phyloP scores from a whole-genome alignment of 441 rosid species.

The Populus hybrid region DNA sequence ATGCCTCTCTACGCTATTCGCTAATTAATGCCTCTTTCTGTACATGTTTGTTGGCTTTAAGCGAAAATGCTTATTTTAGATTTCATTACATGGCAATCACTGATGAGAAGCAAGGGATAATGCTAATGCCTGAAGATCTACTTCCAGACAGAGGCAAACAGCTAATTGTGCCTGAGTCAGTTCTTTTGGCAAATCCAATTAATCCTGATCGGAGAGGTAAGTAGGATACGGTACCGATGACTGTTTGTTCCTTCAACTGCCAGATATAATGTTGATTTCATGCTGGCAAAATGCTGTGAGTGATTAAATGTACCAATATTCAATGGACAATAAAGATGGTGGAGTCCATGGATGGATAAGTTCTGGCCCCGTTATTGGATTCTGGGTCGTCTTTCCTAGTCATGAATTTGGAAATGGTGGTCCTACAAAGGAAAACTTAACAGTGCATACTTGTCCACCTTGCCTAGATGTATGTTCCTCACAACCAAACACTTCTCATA shows the following conservation, averaged over 20 bases:
- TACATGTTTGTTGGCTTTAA: neutral
- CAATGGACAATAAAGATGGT: constrained; percentile 38
- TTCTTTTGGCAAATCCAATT: constrained; percentile 30
- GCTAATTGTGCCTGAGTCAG: constrained; percentile 35
- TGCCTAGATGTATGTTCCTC: constrained; percentile 31
- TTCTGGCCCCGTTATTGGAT: constrained; percentile 33
- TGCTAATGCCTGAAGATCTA: constrained; percentile 43
- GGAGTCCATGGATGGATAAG: constrained; percentile 47
- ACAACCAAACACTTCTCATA: neutral
- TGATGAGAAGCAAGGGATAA: constrained; percentile 37
- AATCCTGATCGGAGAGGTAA: constrained; percentile 42
- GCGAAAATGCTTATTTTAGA: constrained; percentile 14
- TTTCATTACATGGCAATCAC: constrained; percentile 45
- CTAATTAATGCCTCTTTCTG: neutral
- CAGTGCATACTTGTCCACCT: constrained; percentile 32
- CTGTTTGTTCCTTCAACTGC: neutral
- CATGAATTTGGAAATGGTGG: constrained; percentile 41
- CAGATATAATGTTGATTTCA: neutral
- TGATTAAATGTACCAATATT: constrained; percentile 31
- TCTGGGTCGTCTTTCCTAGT: constrained; percentile 36
- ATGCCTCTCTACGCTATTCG: neutral
- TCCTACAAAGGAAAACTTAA: constrained; percentile 44
- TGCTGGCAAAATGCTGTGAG: neutral
- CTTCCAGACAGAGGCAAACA: constrained; percentile 38
- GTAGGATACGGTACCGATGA: neutral